A percentile compares a stretch with the other conserved stretches of the same genome.
These are phyloP conservation scores for Aspergillus viridinutans DNA, from an alignment of 2,329 filamentous ascomycete genomes.

Conservation along the genomic window DNA sequence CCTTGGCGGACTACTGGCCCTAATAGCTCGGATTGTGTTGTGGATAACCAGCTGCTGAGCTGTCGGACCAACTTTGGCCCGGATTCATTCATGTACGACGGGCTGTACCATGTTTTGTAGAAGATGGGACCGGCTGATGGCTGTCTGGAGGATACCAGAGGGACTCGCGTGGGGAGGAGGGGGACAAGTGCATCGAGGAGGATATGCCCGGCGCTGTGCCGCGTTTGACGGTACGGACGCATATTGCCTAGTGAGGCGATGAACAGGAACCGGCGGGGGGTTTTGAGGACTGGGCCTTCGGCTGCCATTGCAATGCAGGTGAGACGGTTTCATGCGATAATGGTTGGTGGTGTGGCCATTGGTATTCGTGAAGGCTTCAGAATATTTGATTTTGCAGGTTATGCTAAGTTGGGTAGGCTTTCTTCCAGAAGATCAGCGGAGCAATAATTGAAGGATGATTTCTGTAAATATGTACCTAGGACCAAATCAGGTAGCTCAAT, in stretches of 20 bases:
- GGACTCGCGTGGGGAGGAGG: constrained; percentile 44
- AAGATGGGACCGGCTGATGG: constrained; percentile 51
- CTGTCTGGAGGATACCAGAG: constrained; percentile 39
- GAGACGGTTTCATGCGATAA: not conserved
- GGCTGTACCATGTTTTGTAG: constrained; percentile 59
- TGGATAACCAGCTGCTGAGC: constrained; percentile 48
- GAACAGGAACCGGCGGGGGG: constrained; percentile 52
- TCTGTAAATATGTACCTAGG: not conserved
- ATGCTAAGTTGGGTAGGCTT: not conserved
- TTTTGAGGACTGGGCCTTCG: constrained; percentile 4
- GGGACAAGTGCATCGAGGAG: constrained; percentile 61
- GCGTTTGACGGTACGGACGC: constrained; percentile 64
- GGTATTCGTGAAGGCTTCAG: not conserved
- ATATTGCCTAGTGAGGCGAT: constrained; percentile 88
- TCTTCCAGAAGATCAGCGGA: not conserved
- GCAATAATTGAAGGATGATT: not conserved
- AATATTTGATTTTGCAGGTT: not conserved
- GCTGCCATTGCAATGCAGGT: not conserved
- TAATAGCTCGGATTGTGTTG: constrained; percentile 13
- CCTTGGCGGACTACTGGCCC: constrained; percentile 6
- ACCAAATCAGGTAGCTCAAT: not conserved
- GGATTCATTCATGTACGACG: constrained; percentile 77
- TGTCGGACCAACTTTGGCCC: constrained; percentile 66
- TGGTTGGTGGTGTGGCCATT: not conserved
- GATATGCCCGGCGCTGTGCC: constrained; percentile 83